Evolutionary conservation across 176 grass and related monocot genomes (phyloP), one percentile per base, ranked within the genome.

Genomic region (Pharus latifolius): DNA sequence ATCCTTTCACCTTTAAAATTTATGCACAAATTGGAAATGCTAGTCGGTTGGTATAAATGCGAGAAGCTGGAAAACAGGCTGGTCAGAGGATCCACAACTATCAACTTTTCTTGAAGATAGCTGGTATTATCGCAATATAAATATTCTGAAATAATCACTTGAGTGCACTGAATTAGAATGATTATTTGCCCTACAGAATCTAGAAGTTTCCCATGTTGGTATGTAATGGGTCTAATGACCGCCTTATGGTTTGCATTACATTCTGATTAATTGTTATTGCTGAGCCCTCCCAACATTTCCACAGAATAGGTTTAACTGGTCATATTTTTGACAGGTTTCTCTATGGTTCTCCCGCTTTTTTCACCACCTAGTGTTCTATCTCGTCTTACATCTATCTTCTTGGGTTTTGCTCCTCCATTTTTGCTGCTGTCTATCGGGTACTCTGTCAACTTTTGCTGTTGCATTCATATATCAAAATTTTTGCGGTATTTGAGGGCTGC

Each of bases 351-450:
- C 72, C 93, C 93, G 10, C 70, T 92, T 69, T 89, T 92, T 77
- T 97, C 93, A 68, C 78, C 80, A 29, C 49, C 65, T 65, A 97
- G 65, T 74, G 70, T 92, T 83, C 79, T 97, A 50, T 97, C 89
- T 20, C 93, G 93, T 63, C 89, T 97, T 68, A 97, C 89, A 49
- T 97, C 93, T 55, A 92, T 97, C 63, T 97, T 90, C 70, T 74
- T 97, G 93, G 93, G 89, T 60, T 92, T 97, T 77, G 93, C 93
- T 77, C 93, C 93, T 73, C 89, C 93, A 24, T 97, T 97, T 74
- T 70, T 97, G 41, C 70, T 97, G 62, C 69, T 97, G 29, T 97
- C 93, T 28, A 90, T 97, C 60, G 93, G 93, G 93, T 97, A 97
- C 24, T 34, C 18, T 80, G 25, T 80, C 61, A 56, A 46, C 19